phyloP scores from a whole-genome alignment of 495 filamentous ascomycete genomes.

The Oidiodendron maius region DNA sequence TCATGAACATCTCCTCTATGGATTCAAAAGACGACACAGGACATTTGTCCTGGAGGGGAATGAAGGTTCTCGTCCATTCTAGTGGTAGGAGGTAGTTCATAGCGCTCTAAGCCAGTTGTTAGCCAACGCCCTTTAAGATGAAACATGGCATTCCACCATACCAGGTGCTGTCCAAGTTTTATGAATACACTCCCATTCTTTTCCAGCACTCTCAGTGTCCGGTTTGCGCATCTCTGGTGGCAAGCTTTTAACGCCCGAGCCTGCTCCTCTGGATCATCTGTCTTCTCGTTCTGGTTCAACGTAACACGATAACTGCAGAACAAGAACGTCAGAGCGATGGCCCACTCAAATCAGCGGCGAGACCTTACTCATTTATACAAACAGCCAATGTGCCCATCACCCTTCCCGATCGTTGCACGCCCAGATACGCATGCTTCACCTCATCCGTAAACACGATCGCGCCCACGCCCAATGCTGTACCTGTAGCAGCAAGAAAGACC shows the following conservation, averaged over 20 bases:
- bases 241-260: conserved; percentile 68
- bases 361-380: conserved; percentile 82
- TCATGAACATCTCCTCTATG: conserved; percentile 76
- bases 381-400: conserved; percentile 71
- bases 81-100: conserved; percentile 92
- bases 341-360: background rate
- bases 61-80: conserved; percentile 96
- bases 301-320: conserved; percentile 70
- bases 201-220: conserved; percentile 82
- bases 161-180: conserved; percentile 92
- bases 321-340: conserved; percentile 9
- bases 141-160: conserved; percentile 22
- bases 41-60: conserved; percentile 93
- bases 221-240: conserved; percentile 82
- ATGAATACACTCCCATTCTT: conserved; percentile 97
- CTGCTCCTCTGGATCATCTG: conserved; percentile 55
- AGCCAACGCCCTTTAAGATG: background rate
- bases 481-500: conserved; percentile 44
- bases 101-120: conserved; percentile 54
- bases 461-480: conserved; percentile 48
- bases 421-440: conserved; percentile 64
- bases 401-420: conserved; percentile 69
- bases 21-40: conserved; percentile 88
- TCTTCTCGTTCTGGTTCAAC: conserved; percentile 57
- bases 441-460: conserved; percentile 65